phyloP scores from a whole-genome alignment of 2,329 filamentous ascomycete genomes.

The Aspergillus novoparasiticus region DNA sequence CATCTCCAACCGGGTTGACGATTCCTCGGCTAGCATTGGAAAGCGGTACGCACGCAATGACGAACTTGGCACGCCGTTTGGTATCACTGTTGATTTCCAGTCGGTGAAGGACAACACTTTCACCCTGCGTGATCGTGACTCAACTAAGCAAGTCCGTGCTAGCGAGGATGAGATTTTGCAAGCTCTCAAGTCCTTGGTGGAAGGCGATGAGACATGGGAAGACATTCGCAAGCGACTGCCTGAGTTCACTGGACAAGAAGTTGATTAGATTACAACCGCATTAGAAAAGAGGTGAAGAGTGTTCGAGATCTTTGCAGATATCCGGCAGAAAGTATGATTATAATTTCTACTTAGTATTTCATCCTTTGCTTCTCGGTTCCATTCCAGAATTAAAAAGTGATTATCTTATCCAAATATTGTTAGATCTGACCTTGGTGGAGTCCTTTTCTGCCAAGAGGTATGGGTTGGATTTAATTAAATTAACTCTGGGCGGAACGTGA shows the following conservation, averaged over 20 bases:
- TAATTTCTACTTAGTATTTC: background rate
- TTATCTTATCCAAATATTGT: background rate
- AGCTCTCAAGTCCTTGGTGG: conserved; percentile 67
- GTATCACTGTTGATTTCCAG: conserved; percentile 95
- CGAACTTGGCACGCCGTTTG: conserved; percentile 90
- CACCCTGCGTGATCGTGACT: conserved; percentile 88
- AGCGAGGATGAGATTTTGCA: conserved; percentile 77
- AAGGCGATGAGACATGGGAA: conserved; percentile 66
- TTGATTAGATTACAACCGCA: conserved; percentile 43
- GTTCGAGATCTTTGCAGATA: background rate
- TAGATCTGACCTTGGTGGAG: background rate
- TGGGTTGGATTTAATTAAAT: background rate
- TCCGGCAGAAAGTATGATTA: background rate
- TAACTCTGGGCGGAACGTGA: background rate
- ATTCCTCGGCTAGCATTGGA: conserved; percentile 88
- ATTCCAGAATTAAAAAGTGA: background rate
- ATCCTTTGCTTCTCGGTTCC: background rate
- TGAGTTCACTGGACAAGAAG: conserved; percentile 76
- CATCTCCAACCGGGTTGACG: conserved; percentile 83
- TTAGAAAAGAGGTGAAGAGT: background rate
- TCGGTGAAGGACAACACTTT: conserved; percentile 83
- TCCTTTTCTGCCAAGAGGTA: background rate
- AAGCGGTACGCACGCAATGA: conserved; percentile 95
- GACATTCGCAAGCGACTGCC: conserved; percentile 79
- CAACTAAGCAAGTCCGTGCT: conserved; percentile 85